Percentiles rank a stretch among this genome's conserved stretches.
Conservation (phyloP, 768 basidiomycete species). For the Boletus sensibilis region DNA sequence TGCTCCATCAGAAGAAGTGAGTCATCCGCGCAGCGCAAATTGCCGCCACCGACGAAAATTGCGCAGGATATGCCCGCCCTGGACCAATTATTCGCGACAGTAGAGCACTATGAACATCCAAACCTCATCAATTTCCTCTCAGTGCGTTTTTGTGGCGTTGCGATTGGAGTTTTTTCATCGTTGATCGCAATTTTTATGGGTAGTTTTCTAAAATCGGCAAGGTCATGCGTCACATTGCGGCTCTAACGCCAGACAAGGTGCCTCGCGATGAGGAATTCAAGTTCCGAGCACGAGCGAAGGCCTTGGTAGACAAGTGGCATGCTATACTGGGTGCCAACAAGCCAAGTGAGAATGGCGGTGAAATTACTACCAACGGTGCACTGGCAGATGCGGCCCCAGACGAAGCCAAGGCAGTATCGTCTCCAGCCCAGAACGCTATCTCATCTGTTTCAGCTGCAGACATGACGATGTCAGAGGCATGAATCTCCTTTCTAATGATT, state of each 20-base stretch:
- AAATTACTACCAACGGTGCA: constrained; percentile 28
- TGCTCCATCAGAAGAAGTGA: constrained; percentile 63
- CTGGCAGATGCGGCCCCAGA: constrained; percentile 20
- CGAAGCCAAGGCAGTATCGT: constrained; percentile 23
- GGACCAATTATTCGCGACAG: constrained; percentile 69
- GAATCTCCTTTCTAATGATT: constrained; percentile 12
- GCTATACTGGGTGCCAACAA: constrained; percentile 37
- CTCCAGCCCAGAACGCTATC: constrained; percentile 27
- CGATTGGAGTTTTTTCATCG: constrained; percentile 1
- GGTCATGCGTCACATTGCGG: constrained; percentile 63
- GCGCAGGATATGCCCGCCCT: constrained; percentile 73
- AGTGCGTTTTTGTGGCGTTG: constrained; percentile 35
- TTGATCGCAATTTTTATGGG: constrained; percentile 10
- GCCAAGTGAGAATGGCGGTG: constrained; percentile 31
- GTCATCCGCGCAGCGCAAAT: constrained; percentile 18
- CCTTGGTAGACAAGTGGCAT: constrained; percentile 49
- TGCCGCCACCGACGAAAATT: constrained; percentile 7
- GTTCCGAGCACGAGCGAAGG: constrained; percentile 48
- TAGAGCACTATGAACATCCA: constrained; percentile 75
- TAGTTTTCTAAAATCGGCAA: constrained; percentile 51
- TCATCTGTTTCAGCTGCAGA: constrained; percentile 37
- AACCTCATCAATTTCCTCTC: constrained; percentile 69
- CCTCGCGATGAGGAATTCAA: constrained; percentile 53
- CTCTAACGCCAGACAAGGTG: constrained; percentile 41
- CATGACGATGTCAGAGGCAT: constrained; percentile 44